Conservation (phyloP, 2,329 filamentous ascomycete species). For the Fusarium fujikuroi region DNA sequence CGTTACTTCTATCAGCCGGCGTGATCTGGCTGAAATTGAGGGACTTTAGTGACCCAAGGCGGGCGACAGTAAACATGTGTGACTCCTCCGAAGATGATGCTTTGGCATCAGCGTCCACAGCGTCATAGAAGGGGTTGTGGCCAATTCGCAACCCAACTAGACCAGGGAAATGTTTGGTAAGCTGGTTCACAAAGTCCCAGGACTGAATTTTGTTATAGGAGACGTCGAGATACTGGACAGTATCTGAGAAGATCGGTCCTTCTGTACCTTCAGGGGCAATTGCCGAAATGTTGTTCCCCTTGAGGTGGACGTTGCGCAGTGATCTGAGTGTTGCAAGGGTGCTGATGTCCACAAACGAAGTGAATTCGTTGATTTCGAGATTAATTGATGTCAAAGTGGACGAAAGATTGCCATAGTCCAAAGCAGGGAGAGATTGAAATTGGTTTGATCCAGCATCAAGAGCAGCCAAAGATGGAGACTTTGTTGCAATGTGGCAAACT, state of each 20-base stretch:
- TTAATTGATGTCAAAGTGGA: conserved; percentile 70
- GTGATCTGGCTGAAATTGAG: conserved; percentile 82
- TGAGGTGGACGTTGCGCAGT: conserved; percentile 74
- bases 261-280: conserved; percentile 45
- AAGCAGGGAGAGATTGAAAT: conserved; percentile 61
- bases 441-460: conserved; percentile 69
- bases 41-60: conserved; percentile 72
- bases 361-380: conserved; percentile 78
- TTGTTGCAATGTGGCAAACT: conserved; percentile 63
- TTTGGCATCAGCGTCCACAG: conserved; percentile 54
- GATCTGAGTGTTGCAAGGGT: conserved; percentile 62
- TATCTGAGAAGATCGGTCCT: conserved; percentile 61
- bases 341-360: conserved; percentile 65
- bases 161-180: conserved; percentile 76
- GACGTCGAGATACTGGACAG: conserved; percentile 74
- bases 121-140: conserved; percentile 84
- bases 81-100: conserved; percentile 76
- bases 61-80: conserved; percentile 87
- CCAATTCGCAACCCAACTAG: conserved; percentile 80
- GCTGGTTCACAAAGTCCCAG: conserved; percentile 79
- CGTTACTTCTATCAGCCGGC: conserved; percentile 80
- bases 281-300: conserved; percentile 76
- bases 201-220: conserved; percentile 75
- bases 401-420: conserved; percentile 55
- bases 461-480: conserved; percentile 63